Base-by-base conservation (phyloP, 371 early-diverging fungal species). In the Mucor irregularis region DNA sequence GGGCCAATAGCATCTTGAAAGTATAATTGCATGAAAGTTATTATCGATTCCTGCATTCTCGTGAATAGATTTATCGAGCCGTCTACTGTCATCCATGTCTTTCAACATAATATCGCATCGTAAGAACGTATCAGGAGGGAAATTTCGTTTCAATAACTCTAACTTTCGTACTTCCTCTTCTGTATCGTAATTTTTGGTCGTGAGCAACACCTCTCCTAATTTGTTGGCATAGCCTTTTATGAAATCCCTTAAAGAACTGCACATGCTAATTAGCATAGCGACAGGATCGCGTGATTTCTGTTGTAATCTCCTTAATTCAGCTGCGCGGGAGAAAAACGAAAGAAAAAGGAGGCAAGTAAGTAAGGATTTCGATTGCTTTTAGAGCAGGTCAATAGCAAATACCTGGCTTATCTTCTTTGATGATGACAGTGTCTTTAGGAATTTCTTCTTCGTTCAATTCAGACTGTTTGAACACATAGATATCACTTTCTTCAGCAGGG, bases 61-160 rank as follows among this genome's bases (percentile, higher is more conserved):
- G 53, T 73, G 73, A 2, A 73, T 56, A 0, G 58, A 47, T n/a
- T 56, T 58, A 30, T 76, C 71, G 8, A 73, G 34, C 26, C 77
- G 53, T 37, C 50, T 58, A 43, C 69, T 63, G 13, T 64, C 64
- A 16, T 56, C 61, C 6, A 76, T 40, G 42, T 76, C 77, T 25
- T 60, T 62, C 13, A 76, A 39, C 77, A 76, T 76, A 6, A 73
- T 55, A 65, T 76, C 77, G 25, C 77, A 76, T 9, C 49, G 44
- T 30, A 44, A 47, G 42, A 76, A 63, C 17, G 63, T 54, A 11
- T 69, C 53, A 10, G 59, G 49, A 2, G 71, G 69, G 19, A 76
- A 76, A 14, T 68, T 59, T 13, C 49, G 46, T 13, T 76, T 76
- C 26, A 76, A 24, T 22, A 69, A 33, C 16, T 76, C 77, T 3